Conservation (phyloP, 2,329 filamentous ascomycete genomes). For the Botrytis fabae region DNA sequence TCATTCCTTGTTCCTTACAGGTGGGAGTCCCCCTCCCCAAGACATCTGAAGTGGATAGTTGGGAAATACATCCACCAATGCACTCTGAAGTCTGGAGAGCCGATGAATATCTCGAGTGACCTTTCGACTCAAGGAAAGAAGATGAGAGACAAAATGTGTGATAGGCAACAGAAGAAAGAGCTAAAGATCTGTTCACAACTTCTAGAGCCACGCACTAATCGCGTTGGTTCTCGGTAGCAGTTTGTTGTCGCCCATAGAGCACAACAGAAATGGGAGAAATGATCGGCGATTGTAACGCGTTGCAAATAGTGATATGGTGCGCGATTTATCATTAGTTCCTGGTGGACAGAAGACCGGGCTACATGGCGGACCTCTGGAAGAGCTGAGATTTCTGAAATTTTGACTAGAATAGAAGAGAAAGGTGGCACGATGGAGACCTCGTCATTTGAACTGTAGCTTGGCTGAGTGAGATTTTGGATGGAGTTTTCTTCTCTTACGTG, state of each 20-base stretch:
- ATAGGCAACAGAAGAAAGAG: background rate
- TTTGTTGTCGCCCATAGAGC: background rate
- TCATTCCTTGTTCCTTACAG: background rate
- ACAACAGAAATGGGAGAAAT: background rate
- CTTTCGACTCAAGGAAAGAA: background rate
- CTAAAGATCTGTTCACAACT: background rate
- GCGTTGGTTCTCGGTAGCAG: background rate
- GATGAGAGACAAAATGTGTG: rapidly evolving
- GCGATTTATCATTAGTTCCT: too few relatives aligned
- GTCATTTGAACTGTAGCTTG: background rate
- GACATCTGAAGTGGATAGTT: background rate
- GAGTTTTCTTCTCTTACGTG: background rate
- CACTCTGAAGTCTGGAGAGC: background rate
- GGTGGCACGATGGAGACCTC: background rate
- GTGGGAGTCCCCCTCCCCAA: background rate
- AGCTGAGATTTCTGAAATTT: background rate
- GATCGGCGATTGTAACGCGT: background rate
- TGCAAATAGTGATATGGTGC: background rate
- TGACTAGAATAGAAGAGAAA: background rate
- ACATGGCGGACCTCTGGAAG: rapidly evolving
- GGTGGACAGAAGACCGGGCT: background rate
- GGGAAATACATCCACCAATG: background rate
- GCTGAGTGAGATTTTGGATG: background rate
- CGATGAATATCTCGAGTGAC: background rate
- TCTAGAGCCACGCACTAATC: background rate